These are phyloP conservation scores for Rhizopus arrhizus DNA, from an alignment of 371 early-diverging fungal genomes.

Conservation along the genomic window DNA sequence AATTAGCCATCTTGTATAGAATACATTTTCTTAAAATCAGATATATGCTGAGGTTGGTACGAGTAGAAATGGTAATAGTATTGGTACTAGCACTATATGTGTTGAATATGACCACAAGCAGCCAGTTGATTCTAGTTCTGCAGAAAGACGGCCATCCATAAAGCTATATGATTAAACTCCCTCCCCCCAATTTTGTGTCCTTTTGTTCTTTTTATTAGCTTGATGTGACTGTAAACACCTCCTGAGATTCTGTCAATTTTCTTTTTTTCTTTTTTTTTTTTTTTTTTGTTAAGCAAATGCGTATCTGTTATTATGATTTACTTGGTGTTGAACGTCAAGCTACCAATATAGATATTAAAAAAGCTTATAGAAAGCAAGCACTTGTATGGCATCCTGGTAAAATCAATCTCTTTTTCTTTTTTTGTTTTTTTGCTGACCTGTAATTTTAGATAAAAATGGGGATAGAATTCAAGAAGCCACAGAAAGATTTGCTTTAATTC, in stretches of 20 bases:
- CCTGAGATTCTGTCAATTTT: background rate
- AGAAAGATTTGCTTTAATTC: constrained; percentile 81
- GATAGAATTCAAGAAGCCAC: constrained; percentile 84
- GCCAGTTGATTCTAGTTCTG: too few species aligned
- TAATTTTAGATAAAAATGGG: constrained; percentile 81
- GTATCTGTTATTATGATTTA: constrained; percentile 89
- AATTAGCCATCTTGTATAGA: too few species aligned
- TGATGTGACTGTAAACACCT: too few species aligned
- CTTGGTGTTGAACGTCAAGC: constrained; percentile 80
- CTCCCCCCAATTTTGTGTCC: background rate
- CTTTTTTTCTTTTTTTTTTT: constrained; percentile 6
- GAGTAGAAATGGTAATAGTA: too few species aligned
- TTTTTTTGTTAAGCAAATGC: constrained; percentile 34
- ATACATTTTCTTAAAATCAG: too few species aligned
- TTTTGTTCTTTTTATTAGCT: background rate
- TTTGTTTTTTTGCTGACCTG: background rate
- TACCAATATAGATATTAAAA: constrained; percentile 80
- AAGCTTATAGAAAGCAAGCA: constrained; percentile 85
- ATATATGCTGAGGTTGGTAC: too few species aligned
- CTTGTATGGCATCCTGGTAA: constrained; percentile 88
- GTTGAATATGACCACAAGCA: too few species aligned
- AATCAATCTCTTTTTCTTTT: constrained; percentile 1
- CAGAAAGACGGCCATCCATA: too few species aligned
- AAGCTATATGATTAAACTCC: too few species aligned
- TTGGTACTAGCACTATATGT: too few species aligned